Conservation (phyloP, 805 yeast species). For the Grigorovia humatica region DNA sequence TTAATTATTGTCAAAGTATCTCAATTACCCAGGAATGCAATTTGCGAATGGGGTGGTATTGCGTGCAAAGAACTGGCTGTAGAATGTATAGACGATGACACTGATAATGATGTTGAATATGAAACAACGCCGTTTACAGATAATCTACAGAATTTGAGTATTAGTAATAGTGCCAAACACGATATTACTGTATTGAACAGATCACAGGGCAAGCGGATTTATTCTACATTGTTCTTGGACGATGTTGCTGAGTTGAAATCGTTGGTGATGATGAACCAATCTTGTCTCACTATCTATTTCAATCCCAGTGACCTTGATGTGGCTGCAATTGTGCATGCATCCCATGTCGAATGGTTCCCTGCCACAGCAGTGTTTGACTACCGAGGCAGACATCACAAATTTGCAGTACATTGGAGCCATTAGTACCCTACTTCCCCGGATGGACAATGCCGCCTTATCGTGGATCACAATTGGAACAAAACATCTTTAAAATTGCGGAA, state of each 20-base stretch:
- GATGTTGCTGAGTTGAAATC: background rate
- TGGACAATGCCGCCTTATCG: no score
- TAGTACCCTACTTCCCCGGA: background rate
- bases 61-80: conserved; percentile 32
- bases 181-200: background rate
- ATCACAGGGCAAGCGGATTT: conserved; percentile 4
- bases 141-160: no score
- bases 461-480: no score
- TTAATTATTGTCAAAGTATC: conserved; percentile 46
- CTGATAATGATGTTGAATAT: conserved; percentile 14
- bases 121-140: background rate
- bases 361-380: conserved; percentile 21
- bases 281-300: background rate
- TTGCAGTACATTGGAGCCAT: conserved; percentile 6
- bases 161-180: background rate
- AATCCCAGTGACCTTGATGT: background rate
- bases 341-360: conserved; percentile 17
- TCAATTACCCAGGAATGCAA: conserved; percentile 52
- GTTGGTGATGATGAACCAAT: background rate
- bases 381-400: conserved; percentile 11
- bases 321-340: background rate
- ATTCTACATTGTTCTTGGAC: conserved; percentile 15
- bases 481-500: background rate
- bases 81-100: conserved; percentile 35
- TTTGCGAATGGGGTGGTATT: conserved; percentile 68